phyloP scores from a whole-genome alignment of 805 yeast species.

The Metschnikowia vanudenii region DNA sequence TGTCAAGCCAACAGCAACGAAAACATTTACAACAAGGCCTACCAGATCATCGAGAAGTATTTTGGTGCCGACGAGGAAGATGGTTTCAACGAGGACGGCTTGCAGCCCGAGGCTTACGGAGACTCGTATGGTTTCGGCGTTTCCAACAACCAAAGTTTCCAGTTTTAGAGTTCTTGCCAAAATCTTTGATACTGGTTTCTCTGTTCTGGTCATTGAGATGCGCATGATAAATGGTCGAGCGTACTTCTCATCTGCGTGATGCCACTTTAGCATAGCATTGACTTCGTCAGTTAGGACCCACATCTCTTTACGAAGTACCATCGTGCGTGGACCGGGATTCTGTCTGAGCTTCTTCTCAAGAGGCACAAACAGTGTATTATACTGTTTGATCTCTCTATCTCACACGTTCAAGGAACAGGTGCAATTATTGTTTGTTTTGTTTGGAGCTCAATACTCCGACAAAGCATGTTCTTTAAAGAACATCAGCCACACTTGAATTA shows the following conservation, averaged over 20 bases:
- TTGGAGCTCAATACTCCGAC: not conserved
- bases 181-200: not conserved
- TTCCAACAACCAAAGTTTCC: constrained; percentile 53
- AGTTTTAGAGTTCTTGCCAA: constrained; percentile 17
- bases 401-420: not conserved
- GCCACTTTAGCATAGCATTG: not conserved
- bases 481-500: not conserved
- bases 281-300: not conserved
- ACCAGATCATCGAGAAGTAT: constrained; percentile 83
- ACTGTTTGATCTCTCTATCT: not conserved
- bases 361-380: not conserved
- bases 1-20: constrained; percentile 92
- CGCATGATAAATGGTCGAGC: not conserved
- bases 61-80: constrained; percentile 83
- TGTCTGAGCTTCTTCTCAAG: not conserved
- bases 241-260: not conserved
- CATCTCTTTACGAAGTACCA: not conserved
- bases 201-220: not conserved
- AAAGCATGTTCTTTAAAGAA: not conserved
- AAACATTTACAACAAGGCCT: constrained; percentile 89
- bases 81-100: constrained; percentile 60
- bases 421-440: not conserved
- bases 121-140: constrained; percentile 88
- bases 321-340: not conserved
- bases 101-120: constrained; percentile 75